These are phyloP conservation scores for Camellia japonica DNA, from an alignment of 148 eudicot species.

Conservation along the genomic window DNA sequence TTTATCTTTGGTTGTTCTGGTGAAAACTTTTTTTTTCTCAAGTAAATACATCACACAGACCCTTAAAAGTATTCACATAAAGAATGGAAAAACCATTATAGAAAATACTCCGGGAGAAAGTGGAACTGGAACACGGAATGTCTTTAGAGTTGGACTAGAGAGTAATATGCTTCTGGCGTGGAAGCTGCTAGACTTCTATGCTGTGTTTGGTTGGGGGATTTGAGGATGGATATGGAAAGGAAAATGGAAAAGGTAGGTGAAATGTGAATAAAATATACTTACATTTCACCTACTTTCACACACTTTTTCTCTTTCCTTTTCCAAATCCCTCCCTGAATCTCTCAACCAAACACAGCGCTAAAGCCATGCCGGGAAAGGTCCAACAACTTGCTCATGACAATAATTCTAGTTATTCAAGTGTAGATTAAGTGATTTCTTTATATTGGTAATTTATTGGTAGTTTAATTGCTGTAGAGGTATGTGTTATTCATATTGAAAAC, in stretches of 20 bases:
- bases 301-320: no score
- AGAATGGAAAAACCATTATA: background rate
- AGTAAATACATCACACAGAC: background rate
- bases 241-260: no score
- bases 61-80: constrained; percentile 2
- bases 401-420: background rate
- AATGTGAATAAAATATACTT: no score
- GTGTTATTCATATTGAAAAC: background rate
- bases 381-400: background rate
- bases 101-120: background rate
- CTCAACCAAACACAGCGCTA: no score
- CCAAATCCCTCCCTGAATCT: no score
- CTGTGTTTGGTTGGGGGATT: no score
- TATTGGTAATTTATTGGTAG: background rate
- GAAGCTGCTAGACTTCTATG: background rate
- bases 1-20: constrained; percentile 4
- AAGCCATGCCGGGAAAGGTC: background rate
- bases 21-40: background rate
- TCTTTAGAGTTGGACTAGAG: background rate
- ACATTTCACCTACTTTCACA: no score
- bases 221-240: no score
- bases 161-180: background rate
- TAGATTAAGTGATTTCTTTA: background rate
- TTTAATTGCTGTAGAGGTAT: background rate
- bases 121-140: constrained; percentile 5